Base-by-base conservation (phyloP, 768 basidiomycete species). In the Termitomyces sp. region DNA sequence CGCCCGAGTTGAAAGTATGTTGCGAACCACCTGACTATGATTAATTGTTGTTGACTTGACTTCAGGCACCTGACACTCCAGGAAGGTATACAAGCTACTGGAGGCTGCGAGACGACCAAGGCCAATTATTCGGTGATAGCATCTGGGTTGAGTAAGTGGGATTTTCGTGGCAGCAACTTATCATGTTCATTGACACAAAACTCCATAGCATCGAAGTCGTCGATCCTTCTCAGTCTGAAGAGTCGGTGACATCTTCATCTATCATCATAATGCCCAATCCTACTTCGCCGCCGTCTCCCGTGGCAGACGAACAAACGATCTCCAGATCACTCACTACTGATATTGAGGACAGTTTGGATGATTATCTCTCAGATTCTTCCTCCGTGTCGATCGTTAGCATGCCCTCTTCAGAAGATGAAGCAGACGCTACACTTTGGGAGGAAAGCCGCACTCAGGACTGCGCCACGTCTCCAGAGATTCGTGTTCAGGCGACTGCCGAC, bases 21-120 rank as follows among this genome's bases (percentile, higher is more conserved):
- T 17, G 5, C 46, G 43, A 25, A 25, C 25, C 4, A 31, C 5
- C 14, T 34, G 29, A 29, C 15, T 29, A 48, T 8, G 5, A 31
- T 17, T 25, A 8, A 40, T 51, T 49, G 49, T 49, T 42, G 5
- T 34, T 17, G 42, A 59, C 32, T 46, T 60, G 20, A 9, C 11
- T 31, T 31, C 51, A 87, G 84, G 92, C 91, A 14, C 93, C 93
- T 11, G 91, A 92, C 49, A 66, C 70, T 12, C 81, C 89, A 3
- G 91, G 91, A 11, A 80, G 83, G 57, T 92, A 92, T 73, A 82
- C 87, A 59, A 83, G 88, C 55, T 92, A 90, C 67, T 94, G 91
- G 90, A 79, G 86, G 47, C 70, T 94, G 60, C 83, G 74, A 61
- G 85, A 90, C 66, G 82, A 79, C 5, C 67, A 77, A 17, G 84